Evolutionary conservation across 2,329 filamentous ascomycete genomes (phyloP), one percentile per base, ranked within the genome.

Genomic region (Tolypocladium endophyticum): DNA sequence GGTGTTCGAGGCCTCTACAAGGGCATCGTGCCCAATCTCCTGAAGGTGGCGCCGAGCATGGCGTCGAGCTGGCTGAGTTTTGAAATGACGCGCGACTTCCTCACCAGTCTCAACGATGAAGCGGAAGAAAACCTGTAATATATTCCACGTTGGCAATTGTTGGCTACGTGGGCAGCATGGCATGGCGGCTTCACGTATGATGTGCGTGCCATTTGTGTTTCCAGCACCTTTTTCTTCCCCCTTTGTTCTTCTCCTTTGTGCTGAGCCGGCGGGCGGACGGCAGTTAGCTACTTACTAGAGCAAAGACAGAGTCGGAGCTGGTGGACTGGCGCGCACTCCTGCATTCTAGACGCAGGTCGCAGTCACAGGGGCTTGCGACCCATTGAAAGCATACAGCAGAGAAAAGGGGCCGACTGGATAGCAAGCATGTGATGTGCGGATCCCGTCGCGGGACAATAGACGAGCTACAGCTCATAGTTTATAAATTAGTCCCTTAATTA

Each of bases 11-110:
- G 94, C 57, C 77, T 99, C 52, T 99, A 97, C 80, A 99, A 97
- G 74, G 94, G 94, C 59, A 93, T 99, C 65, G 85, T 92, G 20
- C 94, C 94, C 0, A 99, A 99, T 69, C 79, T 99, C 28, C 83
- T 99, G 62, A 99, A 99, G 75, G 94, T 99, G 20, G 93, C 94
- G 9, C 94, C 94, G 4, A 97, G 92, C 72, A 99, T 99, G 93
- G 94, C 94, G 20, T 95, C 92, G 67, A 97, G 90, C 74, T 99
- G 94, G 93, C 83, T 97, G 62, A 97, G 92, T 74, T 99, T 96
- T 71, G 94, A 99, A 76, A 78, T 97, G 71, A 93, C 90, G 11
- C 84, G 94, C 64, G 94, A 99, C 74, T 88, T 95, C 70, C 77
- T 97, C 47, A 78, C 95, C 60, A 78, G 77, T 25, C 71, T 92